Conservation (phyloP, 805 yeast genomes). For the Myxozyma melibiosi region DNA sequence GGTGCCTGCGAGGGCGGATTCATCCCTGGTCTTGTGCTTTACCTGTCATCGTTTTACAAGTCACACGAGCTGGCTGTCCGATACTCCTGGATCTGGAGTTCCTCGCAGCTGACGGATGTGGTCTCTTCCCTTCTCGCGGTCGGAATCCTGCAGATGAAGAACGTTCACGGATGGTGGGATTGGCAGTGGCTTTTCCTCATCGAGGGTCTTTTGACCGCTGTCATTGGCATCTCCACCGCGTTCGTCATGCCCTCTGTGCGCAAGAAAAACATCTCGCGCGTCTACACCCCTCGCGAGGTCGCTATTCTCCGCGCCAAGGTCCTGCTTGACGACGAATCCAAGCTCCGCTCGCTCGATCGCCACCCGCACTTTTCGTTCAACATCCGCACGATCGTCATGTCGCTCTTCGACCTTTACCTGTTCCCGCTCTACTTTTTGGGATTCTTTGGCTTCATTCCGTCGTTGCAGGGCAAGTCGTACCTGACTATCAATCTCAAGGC, state of each 20-base stretch:
- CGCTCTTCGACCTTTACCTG: conserved; percentile 24
- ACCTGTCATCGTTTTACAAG: conserved; percentile 70
- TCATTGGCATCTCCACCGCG: conserved; percentile 53
- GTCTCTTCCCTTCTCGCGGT: conserved; percentile 55
- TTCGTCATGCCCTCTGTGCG: conserved; percentile 51
- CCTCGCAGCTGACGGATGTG: conserved; percentile 53
- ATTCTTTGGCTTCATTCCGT: conserved; percentile 30
- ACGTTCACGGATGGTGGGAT: conserved; percentile 48
- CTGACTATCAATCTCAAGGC: conserved; percentile 52
- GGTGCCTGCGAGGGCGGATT: conserved; percentile 70
- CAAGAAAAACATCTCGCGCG: conserved; percentile 19
- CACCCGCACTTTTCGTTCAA: conserved; percentile 9
- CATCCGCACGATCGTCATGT: conserved; percentile 12
- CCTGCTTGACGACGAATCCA: conserved; percentile 25
- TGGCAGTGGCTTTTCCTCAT: conserved; percentile 69
- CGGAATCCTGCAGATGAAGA: conserved; percentile 56
- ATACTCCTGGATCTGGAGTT: conserved; percentile 62
- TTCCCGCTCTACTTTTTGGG: conserved; percentile 29
- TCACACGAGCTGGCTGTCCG: conserved; percentile 59
- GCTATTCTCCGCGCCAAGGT: conserved; percentile 32
- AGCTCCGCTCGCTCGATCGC: conserved; percentile 22
- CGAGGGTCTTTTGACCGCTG: conserved; percentile 61
- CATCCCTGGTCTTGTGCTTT: conserved; percentile 63
- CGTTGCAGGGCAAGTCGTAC: conserved; percentile 27
- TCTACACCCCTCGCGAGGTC: conserved; percentile 24